These are phyloP conservation scores for Platismatia glauca DNA, from an alignment of 495 filamentous ascomycete genomes.

Conservation along the genomic window DNA sequence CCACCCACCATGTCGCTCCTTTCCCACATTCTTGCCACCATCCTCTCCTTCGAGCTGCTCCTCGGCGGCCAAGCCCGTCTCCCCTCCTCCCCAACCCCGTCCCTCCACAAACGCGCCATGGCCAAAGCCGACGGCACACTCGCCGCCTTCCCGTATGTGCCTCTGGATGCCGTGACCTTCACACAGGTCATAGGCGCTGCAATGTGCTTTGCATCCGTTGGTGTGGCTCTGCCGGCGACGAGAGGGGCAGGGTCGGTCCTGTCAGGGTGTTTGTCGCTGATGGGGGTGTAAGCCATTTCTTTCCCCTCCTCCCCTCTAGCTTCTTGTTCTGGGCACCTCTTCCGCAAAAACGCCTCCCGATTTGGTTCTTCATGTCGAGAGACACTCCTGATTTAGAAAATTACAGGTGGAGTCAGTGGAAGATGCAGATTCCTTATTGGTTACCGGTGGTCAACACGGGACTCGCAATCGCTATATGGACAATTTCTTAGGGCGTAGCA, in stretches of 20 bases:
- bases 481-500: background rate
- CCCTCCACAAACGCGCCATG: slow-evolving; percentile 14
- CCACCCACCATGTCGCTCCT: background rate
- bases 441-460: slow-evolving; percentile 13
- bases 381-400: background rate
- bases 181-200: slow-evolving; percentile 5
- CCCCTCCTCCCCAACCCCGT: slow-evolving; percentile 15
- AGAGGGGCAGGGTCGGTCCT: slow-evolving; percentile 3
- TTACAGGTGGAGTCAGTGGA: slow-evolving; percentile 8
- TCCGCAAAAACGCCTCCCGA: no score
- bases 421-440: slow-evolving; percentile 15
- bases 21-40: slow-evolving; percentile 3
- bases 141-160: slow-evolving; percentile 3
- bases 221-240: slow-evolving; percentile 8
- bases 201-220: slow-evolving; percentile 12
- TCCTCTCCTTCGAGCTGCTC: slow-evolving; percentile 17
- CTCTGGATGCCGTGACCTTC: slow-evolving; percentile 6
- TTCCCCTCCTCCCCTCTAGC: background rate
- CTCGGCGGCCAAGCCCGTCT: slow-evolving; percentile 20
- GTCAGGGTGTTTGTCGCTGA: background rate
- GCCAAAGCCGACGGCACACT: slow-evolving; percentile 8
- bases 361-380: background rate
- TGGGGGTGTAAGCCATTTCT: slow-evolving; percentile 1
- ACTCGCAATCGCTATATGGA: slow-evolving; percentile 7
- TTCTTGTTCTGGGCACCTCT: background rate